Conservation (phyloP, 306 rosid species). For the Dicorynia guianensis region DNA sequence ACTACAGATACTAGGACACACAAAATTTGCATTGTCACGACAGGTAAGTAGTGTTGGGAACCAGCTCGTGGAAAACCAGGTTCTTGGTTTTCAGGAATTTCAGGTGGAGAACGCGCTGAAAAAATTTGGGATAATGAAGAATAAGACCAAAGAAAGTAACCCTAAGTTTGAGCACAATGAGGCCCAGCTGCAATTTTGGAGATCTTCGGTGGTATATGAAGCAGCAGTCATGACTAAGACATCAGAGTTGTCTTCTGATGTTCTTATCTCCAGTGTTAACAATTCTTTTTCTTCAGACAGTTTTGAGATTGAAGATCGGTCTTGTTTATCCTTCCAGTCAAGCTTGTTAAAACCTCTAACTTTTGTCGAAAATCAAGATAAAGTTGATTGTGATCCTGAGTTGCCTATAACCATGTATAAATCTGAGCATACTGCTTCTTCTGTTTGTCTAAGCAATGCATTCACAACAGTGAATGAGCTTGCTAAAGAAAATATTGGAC, state of each 20-base stretch:
- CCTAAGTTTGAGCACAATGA: conserved; percentile 52
- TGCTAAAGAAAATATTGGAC: conserved; percentile 47
- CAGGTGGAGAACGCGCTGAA: conserved; percentile 45
- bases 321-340: conserved; percentile 59
- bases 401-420: conserved; percentile 44
- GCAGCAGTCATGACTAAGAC: conserved; percentile 42
- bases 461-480: conserved; percentile 43
- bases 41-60: conserved; percentile 61
- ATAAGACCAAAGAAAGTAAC: conserved; percentile 50
- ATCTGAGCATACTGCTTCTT: conserved; percentile 40
- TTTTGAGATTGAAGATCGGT: conserved; percentile 42
- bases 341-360: conserved; percentile 56
- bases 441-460: conserved; percentile 39
- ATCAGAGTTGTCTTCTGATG: conserved; percentile 53
- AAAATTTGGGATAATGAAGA: conserved; percentile 48
- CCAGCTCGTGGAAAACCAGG: conserved; percentile 54
- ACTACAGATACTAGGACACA: conserved; percentile 50
- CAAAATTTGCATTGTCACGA: conserved; percentile 62
- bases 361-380: conserved; percentile 54
- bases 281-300: conserved; percentile 37
- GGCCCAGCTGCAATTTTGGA: conserved; percentile 56
- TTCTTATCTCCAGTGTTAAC: conserved; percentile 44
- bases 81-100: conserved; percentile 58
- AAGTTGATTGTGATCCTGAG: conserved; percentile 52
- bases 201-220: conserved; percentile 56